phyloP scores from a whole-genome alignment of 129 eudicot genomes.

The Pulicaria dysenterica region DNA sequence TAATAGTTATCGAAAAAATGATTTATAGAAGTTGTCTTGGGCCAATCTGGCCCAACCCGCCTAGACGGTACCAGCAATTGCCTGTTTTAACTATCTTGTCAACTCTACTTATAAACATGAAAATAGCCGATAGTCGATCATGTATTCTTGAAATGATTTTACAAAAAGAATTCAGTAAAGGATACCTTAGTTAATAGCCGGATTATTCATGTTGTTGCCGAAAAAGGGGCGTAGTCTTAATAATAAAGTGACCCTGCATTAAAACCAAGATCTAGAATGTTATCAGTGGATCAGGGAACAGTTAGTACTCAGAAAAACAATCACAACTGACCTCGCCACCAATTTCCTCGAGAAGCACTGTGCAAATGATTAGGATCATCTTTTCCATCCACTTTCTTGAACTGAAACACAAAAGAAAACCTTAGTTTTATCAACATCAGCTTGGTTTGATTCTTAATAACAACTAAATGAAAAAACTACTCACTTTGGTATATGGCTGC shows the following conservation, averaged over 20 bases:
- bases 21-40: background rate
- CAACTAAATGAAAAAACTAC: slow-evolving; percentile 10
- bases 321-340: slow-evolving; percentile 68
- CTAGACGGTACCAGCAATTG: background rate
- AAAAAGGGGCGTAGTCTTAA: slow-evolving; percentile 27
- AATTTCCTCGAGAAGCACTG: slow-evolving; percentile 61
- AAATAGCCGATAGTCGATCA: background rate
- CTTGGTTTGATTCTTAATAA: slow-evolving; percentile 2
- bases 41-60: background rate
- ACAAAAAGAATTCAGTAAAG: background rate
- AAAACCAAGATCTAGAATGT: background rate
- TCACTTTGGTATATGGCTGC: slow-evolving; percentile 39
- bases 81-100: background rate
- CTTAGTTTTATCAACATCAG: slow-evolving; percentile 1
- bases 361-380: slow-evolving; percentile 44
- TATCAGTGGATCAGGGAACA: background rate
- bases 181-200: slow-evolving; percentile 47
- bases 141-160: background rate
- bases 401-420: slow-evolving; percentile 34
- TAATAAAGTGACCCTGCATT: slow-evolving; percentile 69
- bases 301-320: background rate
- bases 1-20: no score
- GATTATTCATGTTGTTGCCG: slow-evolving; percentile 41
- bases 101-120: background rate
- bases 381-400: slow-evolving; percentile 51